These are phyloP conservation scores for Aspergillus costaricaensis DNA, from an alignment of 2,329 filamentous ascomycete species.

Conservation along the genomic window DNA sequence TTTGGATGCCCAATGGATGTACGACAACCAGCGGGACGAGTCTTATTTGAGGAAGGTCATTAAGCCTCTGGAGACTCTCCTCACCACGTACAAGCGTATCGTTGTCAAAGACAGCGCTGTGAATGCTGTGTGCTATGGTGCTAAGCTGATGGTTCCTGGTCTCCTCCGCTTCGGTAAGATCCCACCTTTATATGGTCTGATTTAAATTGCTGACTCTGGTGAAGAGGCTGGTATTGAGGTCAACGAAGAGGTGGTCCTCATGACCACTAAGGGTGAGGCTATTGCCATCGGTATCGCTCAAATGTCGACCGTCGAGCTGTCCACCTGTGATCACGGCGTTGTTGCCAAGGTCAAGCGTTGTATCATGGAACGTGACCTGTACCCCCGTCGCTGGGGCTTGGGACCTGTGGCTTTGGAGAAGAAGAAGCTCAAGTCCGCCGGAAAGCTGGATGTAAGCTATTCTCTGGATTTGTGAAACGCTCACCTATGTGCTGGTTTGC, in stretches of 20 bases:
- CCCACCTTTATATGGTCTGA: background rate
- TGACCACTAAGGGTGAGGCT: slow-evolving; percentile 99
- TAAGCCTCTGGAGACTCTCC: slow-evolving; percentile 84
- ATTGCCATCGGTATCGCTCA: slow-evolving; percentile 95
- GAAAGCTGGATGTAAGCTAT: slow-evolving; percentile 78
- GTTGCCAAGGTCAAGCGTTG: slow-evolving; percentile 99
- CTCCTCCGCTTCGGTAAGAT: slow-evolving; percentile 81
- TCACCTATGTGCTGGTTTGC: slow-evolving; percentile 12
- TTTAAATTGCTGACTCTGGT: slow-evolving; percentile 20
- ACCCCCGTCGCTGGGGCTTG: slow-evolving; percentile 94
- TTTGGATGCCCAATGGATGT: slow-evolving; percentile 91
- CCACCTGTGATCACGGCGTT: slow-evolving; percentile 94
- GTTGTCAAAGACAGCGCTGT: slow-evolving; percentile 97
- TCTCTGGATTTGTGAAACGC: background rate
- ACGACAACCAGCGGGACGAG: slow-evolving; percentile 95
- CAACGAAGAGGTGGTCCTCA: slow-evolving; percentile 93
- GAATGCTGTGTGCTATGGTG: slow-evolving; percentile 97
- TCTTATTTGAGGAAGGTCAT: slow-evolving; percentile 89
- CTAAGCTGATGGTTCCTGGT: slow-evolving; percentile 98
- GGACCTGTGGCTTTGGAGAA: slow-evolving; percentile 92
- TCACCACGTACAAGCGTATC: slow-evolving; percentile 92
- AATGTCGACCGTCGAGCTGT: slow-evolving; percentile 97
- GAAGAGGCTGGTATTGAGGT: slow-evolving; percentile 85
- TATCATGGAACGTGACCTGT: slow-evolving; percentile 99
- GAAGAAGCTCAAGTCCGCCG: slow-evolving; percentile 99